Evolutionary conservation across 805 yeast species (phyloP).

Genomic region (Kuraishia floccosa): DNA sequence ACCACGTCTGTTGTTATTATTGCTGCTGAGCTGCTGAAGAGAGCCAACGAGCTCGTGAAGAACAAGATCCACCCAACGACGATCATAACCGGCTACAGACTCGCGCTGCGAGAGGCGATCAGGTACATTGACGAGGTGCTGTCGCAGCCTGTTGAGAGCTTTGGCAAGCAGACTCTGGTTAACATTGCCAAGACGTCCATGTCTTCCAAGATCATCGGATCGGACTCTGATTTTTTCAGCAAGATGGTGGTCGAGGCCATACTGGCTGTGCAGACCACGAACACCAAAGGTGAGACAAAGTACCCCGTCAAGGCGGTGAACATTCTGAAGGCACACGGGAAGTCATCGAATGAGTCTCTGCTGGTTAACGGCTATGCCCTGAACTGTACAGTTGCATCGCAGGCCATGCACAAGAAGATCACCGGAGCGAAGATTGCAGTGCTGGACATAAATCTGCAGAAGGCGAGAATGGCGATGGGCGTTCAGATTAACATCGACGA

Average conservation of each 20-base stretch:
- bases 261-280: slow-evolving; percentile 87
- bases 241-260: slow-evolving; percentile 91
- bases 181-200: slow-evolving; percentile 95
- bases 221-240: slow-evolving; percentile 85
- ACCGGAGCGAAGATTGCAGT: slow-evolving; percentile 73
- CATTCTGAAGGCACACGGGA: slow-evolving; percentile 93
- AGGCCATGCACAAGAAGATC: slow-evolving; percentile 80
- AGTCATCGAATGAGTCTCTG: slow-evolving; percentile 77
- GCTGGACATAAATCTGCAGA: slow-evolving; percentile 86
- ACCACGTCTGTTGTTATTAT: slow-evolving; percentile 96
- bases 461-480: slow-evolving; percentile 96
- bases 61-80: slow-evolving; percentile 97
- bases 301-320: slow-evolving; percentile 98
- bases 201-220: slow-evolving; percentile 93
- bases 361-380: slow-evolving; percentile 90
- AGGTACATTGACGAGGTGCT: slow-evolving; percentile 78
- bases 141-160: slow-evolving; percentile 64
- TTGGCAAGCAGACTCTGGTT: slow-evolving; percentile 76
- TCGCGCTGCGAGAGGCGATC: slow-evolving; percentile 86
- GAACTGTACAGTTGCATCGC: slow-evolving; percentile 94
- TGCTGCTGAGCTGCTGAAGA: slow-evolving; percentile 82
- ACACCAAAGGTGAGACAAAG: slow-evolving; percentile 75
- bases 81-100: slow-evolving; percentile 90
- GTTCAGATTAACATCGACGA: slow-evolving; percentile 94
- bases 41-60: slow-evolving; percentile 89